These are phyloP conservation scores for Teratosphaeria pseudoeucalypti DNA, from an alignment of 2,329 filamentous ascomycete species.

Conservation along the genomic window DNA sequence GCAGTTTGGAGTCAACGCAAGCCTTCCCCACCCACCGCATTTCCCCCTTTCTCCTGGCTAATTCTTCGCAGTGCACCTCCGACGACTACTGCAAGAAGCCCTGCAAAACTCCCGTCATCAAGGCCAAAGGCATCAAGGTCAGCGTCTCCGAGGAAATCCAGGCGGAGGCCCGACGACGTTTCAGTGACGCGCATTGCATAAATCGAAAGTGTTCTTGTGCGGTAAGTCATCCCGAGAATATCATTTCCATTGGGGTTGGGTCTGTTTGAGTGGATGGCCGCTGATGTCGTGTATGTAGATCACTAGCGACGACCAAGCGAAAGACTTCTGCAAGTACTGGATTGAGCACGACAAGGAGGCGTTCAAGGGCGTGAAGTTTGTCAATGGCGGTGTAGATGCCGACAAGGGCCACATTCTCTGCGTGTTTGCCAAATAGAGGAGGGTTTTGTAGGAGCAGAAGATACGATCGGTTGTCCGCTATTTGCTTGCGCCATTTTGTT, in stretches of 20 bases:
- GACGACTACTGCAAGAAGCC: neutral
- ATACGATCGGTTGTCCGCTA: too few species aligned
- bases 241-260: neutral
- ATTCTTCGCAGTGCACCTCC: neutral
- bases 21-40: neutral
- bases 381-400: neutral
- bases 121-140: neutral
- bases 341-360: neutral
- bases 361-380: neutral
- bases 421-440: neutral
- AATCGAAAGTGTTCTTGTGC: neutral
- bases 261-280: neutral
- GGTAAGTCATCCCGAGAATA: neutral
- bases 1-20: neutral
- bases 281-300: neutral
- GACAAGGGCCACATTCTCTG: neutral
- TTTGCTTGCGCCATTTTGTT: too few species aligned
- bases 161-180: neutral
- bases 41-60: neutral
- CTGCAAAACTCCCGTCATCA: neutral
- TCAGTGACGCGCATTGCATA: neutral
- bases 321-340: neutral
- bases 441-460: too few species aligned
- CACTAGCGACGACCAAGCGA: neutral
- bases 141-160: neutral